Base-by-base conservation (phyloP, 805 yeast species). In the Teunomyces kruisii region DNA sequence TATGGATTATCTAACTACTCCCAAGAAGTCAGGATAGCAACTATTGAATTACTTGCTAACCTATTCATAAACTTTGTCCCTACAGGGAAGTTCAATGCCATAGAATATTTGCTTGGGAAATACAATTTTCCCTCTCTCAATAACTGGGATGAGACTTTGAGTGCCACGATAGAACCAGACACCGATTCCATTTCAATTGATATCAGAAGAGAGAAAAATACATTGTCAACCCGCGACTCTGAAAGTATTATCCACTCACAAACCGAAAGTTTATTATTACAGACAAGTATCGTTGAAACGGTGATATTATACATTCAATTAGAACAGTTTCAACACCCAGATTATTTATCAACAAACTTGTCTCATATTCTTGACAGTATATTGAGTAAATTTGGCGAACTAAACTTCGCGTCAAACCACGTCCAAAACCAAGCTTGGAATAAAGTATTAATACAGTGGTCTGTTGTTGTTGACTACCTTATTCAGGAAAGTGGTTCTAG, bases 311-410 rank as follows among this genome's bases (percentile, higher is more conserved):
- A 68, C 46, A 49, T 68, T 28, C 76, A 72, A 50, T 55, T 72
- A 13, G 72, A 69, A 45, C 72, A 66, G 49, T 64, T 70, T 39
- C 76, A 69, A 44, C 58, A 67, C 40, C 52, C 62, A 1, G 73
- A 69, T n/a, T 72, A 54, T 43, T 57, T 70, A 26, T 53, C 75
- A 0, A 35, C 43, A 6, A 64, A 63, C 22, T 43, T 70, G 24
- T 36, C 54, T 2, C 39, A 19, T 3, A 61, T 70, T 32, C 44
- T 72, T 22, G 73, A 68, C 40, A 29, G 41, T 2, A 58, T 69
- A 1, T 55, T 72, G 29, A 44, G 43, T 16, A 67, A 64, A 45
- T 69, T 71, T 42, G 56, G 57, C 17, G 64, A 51, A 9, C 32
- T 64, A 24, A 48, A 53, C 33, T 32, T 38, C 13, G 42, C 46